Base-by-base conservation (phyloP, 768 basidiomycete species). In the Polyporus arcularius region DNA sequence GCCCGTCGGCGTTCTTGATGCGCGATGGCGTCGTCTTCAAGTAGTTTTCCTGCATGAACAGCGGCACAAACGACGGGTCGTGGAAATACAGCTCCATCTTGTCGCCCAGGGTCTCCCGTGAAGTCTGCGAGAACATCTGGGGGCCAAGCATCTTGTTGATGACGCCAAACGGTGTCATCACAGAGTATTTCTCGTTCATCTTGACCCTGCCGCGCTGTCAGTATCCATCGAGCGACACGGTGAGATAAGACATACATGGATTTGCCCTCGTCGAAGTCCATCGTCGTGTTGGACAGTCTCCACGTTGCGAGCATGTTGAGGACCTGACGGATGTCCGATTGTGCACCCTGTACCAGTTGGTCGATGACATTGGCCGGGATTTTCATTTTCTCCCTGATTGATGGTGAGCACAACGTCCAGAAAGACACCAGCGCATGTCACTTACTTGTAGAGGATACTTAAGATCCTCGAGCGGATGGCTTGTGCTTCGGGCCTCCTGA, bases 1-100 rank as follows among this genome's bases (percentile, higher is more conserved):
- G 85, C 0, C 90, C 92, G 11, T 80, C 82, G 26, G 82, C 62
- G 61, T 83, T 81, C 30, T 85, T 81, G 32, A 82, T 66, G 56
- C 78, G 79, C 0, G 88, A 79, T 0, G 96, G 94, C 31, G 86
- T 80, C 3, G 89, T 87, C 74, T 94, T 96, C 56, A 95, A 73
- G 72, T 98, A 99, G 72, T 99, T 98, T 75, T 99, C 97, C 93
- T 97, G 94, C 48, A 98, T 90, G 73, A 99, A 98, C 35, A 99
- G 75, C 0, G 97, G 97, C 50, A 98, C 84, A 66, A 98, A 94
- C 1, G 90, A 86, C 70, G 94, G 92, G 68, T 99, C 97, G 60
- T 97, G 94, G 76, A 98, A 99, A 74, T 98, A 99, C 61, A 92
- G 73, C 55, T 98, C 96, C 79, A 96, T 92, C 78, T 98, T 98